Conservation (phyloP, 2,329 filamentous ascomycete genomes). For the Cryphonectria radicalis region DNA sequence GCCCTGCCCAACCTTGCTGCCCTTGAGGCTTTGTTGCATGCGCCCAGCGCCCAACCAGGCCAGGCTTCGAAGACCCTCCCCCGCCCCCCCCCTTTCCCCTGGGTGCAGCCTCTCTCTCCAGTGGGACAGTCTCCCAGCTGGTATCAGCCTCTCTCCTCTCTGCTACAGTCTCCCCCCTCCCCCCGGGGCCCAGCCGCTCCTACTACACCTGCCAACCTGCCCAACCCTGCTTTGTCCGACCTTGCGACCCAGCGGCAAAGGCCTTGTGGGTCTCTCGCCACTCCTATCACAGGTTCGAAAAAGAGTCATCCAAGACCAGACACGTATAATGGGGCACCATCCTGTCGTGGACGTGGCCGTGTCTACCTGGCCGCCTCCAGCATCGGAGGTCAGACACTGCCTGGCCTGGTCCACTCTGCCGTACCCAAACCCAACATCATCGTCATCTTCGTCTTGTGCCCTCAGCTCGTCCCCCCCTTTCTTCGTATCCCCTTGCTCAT, state of each 20-base stretch:
- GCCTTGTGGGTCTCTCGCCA: slow-evolving; percentile 28
- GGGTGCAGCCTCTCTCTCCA: background rate
- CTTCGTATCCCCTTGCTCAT: background rate
- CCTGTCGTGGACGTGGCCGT: slow-evolving; percentile 24
- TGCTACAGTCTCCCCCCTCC: background rate
- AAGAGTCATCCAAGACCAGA: slow-evolving; percentile 35
- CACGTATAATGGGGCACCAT: slow-evolving; percentile 26
- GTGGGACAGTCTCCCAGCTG: slow-evolving; percentile 6
- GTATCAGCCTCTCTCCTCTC: slow-evolving; percentile 10
- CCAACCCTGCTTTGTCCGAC: slow-evolving; percentile 18
- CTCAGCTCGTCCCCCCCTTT: slow-evolving; percentile 6
- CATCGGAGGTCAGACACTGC: slow-evolving; percentile 28
- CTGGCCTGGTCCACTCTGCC: slow-evolving; percentile 10
- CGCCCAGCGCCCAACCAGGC: background rate
- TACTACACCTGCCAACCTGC: slow-evolving; percentile 1
- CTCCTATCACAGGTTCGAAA: slow-evolving; percentile 26
- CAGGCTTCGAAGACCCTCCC: background rate
- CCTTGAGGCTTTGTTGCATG: background rate
- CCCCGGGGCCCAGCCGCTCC: slow-evolving; percentile 2
- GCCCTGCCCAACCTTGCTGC: background rate
- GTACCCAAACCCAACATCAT: slow-evolving; percentile 17
- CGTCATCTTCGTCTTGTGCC: slow-evolving; percentile 16
- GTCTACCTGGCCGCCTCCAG: slow-evolving; percentile 29
- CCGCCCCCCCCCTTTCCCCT: too few species aligned
- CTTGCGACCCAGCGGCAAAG: slow-evolving; percentile 28